A percentile compares a stretch with the other conserved stretches of the same genome.
phyloP scores from a whole-genome alignment of 2,329 filamentous ascomycete species.

The Shiraia sp. region DNA sequence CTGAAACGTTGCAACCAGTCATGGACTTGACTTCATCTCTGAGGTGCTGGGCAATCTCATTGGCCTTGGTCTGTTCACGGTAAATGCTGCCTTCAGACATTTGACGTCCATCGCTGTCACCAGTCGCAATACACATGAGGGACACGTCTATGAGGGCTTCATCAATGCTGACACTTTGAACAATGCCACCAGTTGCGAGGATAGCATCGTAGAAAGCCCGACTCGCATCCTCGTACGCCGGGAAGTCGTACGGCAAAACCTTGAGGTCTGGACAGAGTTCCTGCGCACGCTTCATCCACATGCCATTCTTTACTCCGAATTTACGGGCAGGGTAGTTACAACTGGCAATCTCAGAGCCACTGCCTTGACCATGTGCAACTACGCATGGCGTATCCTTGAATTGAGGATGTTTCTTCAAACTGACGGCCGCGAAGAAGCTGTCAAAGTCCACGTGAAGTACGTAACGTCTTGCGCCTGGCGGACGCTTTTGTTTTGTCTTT shows the following conservation, averaged over 20 bases:
- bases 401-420: constrained; percentile 76
- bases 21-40: constrained; percentile 48
- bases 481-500: constrained; percentile 56
- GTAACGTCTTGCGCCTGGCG: constrained; percentile 72
- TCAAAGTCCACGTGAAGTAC: constrained; percentile 97
- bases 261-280: constrained; percentile 84
- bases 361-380: constrained; percentile 83
- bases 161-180: constrained; percentile 96
- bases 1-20: constrained; percentile 63
- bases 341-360: constrained; percentile 91
- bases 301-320: constrained; percentile 92
- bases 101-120: constrained; percentile 67
- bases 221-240: constrained; percentile 91
- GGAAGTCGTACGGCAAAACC: constrained; percentile 93
- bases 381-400: constrained; percentile 78
- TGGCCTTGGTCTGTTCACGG: constrained; percentile 77
- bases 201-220: constrained; percentile 85
- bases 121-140: constrained; percentile 65
- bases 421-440: constrained; percentile 96
- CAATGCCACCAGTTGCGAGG: constrained; percentile 74
- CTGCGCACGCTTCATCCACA: constrained; percentile 96
- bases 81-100: constrained; percentile 70
- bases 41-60: constrained; percentile 69
- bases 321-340: constrained; percentile 92
- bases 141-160: constrained; percentile 90